phyloP scores from a whole-genome alignment of 23 red algal genomes.

The Pyropia haitanensis region DNA sequence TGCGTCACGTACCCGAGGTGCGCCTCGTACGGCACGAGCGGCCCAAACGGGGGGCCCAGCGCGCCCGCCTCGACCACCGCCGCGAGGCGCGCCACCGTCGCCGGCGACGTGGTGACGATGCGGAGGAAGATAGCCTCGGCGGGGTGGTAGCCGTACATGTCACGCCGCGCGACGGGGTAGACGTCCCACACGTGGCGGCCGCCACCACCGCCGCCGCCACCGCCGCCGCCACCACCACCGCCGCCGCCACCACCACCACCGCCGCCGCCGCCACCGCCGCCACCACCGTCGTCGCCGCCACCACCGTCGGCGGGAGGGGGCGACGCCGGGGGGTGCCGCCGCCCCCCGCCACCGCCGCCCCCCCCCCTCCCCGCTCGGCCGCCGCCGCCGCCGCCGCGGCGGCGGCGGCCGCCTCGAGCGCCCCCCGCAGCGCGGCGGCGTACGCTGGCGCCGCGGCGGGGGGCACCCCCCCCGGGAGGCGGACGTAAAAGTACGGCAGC shows the following conservation, averaged over 20 bases:
- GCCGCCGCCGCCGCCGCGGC: background rate
- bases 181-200: slow-evolving; percentile 54
- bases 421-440: slow-evolving; percentile 20
- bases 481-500: slow-evolving; percentile 73
- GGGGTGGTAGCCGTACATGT: slow-evolving; percentile 72
- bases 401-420: slow-evolving; percentile 17
- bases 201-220: slow-evolving; percentile 1
- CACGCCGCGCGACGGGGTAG: slow-evolving; percentile 22
- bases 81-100: slow-evolving; percentile 40
- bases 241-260: slow-evolving; percentile 5
- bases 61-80: slow-evolving; percentile 10
- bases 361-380: too few relatives aligned
- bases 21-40: slow-evolving; percentile 49
- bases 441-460: background rate
- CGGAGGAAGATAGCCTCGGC: slow-evolving; percentile 26
- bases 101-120: slow-evolving; percentile 45
- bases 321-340: background rate
- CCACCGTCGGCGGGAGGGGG: background rate
- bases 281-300: background rate
- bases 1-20: slow-evolving; percentile 76
- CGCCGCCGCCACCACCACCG: slow-evolving; percentile 1
- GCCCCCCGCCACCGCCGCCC: background rate
- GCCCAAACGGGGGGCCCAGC: slow-evolving; percentile 12
- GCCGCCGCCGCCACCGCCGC: slow-evolving; percentile 6
- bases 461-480: slow-evolving; percentile 5